Base-by-base conservation (phyloP, 352 stramenopile genomes). In the Pythium phragmitis region DNA sequence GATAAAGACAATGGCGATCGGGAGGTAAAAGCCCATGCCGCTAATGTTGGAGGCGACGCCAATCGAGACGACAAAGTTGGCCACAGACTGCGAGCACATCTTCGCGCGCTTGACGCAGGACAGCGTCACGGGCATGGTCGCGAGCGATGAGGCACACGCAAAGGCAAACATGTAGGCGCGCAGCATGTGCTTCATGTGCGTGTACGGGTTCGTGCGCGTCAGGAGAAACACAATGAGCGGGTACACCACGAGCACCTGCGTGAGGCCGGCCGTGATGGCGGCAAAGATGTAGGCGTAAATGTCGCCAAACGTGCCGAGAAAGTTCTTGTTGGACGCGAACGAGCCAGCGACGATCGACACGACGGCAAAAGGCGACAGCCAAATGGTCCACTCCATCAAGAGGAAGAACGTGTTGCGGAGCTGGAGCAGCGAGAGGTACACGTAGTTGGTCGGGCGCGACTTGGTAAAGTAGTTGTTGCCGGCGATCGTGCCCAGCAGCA, bases 371-470 rank as follows among this genome's bases (percentile, higher is more conserved):
- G 55, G 42, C 9, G 55, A 53, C 42, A 61, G 55, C 26, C 17
- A 61, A 33, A 61, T 61, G 3, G 42, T 61, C 42, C 42, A 61
- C 43, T 61, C 55, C 55, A 61, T 61, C 8, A 77, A 68, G 19
- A 88, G 47, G 46, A 91, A 89, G 61, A 91, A 85, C 9, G 76
- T 83, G 71, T 90, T 89, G 53, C 84, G 81, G 3, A 88, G 55
- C 67, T 92, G 84, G n/a, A 91, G 51, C 34, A 89, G 56, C 33
- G 79, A 53, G 47, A 88, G 62, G 60, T 91, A 91, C 9, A 88
- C 23, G 56, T 89, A 91, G 41, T 89, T 88, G 17, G 88, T 70
- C 13, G 60, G 59, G 1, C 75, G 71, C 1, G 77, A 81, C 58
- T 82, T 86, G 50, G 69, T 79, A 43, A 88, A 87, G 61, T 79